phyloP scores from a whole-genome alignment of 2,329 filamentous ascomycete species.

The Exophiala alcalophila region DNA sequence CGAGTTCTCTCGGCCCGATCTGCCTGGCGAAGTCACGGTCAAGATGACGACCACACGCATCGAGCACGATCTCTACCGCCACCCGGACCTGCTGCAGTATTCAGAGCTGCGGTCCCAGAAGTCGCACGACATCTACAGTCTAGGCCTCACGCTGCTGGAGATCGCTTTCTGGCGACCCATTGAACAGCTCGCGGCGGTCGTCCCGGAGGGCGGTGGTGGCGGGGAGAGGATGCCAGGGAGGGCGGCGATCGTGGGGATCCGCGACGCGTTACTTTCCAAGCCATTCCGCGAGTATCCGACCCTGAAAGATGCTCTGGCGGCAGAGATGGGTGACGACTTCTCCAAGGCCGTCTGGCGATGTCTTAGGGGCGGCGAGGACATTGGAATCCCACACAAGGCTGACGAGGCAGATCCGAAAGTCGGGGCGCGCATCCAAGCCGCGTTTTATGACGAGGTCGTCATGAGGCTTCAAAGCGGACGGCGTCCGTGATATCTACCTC shows the following conservation, averaged over 20 bases:
- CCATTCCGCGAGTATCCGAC: neutral
- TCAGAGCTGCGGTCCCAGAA: conserved; percentile 46
- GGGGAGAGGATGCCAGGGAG: too few species aligned
- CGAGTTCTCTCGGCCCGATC: conserved; percentile 54
- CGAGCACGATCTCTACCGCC: conserved; percentile 53
- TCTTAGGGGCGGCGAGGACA: neutral
- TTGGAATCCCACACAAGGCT: neutral
- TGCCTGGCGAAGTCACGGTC: conserved; percentile 52
- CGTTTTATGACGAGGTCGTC: neutral
- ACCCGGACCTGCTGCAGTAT: conserved; percentile 44
- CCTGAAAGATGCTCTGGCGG: neutral
- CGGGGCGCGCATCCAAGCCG: neutral
- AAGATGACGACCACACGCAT: conserved; percentile 18
- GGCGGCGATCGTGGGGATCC: too few species aligned
- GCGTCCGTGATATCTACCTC: too few species aligned
- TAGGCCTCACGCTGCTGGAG: conserved; percentile 54
- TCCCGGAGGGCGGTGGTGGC: too few species aligned
- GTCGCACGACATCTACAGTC: conserved; percentile 52
- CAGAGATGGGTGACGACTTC: neutral
- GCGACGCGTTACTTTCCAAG: too few species aligned
- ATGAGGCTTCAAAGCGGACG: neutral
- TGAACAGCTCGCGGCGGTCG: too few species aligned
- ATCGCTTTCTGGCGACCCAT: conserved; percentile 37
- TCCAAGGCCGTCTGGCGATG: neutral
- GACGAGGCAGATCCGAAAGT: neutral